Evolutionary conservation across 2,329 filamentous ascomycete genomes (phyloP).

Genomic region (Xylariales sp.): DNA sequence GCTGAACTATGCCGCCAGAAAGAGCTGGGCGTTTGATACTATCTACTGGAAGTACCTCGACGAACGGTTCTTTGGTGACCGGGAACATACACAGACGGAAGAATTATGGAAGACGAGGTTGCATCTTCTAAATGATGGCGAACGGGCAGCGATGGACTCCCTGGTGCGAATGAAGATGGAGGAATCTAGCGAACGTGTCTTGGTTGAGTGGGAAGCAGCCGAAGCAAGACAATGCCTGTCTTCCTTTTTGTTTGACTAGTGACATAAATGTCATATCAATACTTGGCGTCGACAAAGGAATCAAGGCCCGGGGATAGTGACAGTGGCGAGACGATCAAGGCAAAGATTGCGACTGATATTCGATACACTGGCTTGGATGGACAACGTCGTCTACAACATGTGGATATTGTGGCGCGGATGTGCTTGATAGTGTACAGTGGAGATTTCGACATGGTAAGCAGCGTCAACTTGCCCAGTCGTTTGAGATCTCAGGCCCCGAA

Average conservation of each 20-base stretch:
- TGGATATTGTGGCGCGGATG: no score
- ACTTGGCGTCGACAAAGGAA: no score
- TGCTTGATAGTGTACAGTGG: no score
- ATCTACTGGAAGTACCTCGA: slow-evolving; percentile 33
- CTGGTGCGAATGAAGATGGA: slow-evolving; percentile 28
- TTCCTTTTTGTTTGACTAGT: slow-evolving; percentile 11
- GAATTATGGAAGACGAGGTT: slow-evolving; percentile 19
- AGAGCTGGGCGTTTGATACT: slow-evolving; percentile 33
- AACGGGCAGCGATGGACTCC: slow-evolving; percentile 23
- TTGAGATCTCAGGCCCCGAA: no score
- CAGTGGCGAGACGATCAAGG: no score
- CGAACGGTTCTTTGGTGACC: slow-evolving; percentile 27
- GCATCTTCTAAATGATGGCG: slow-evolving; percentile 20
- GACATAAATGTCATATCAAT: no score
- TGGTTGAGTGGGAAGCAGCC: slow-evolving; percentile 21
- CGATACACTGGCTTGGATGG: no score
- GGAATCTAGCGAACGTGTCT: slow-evolving; percentile 18
- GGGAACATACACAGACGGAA: slow-evolving; percentile 4
- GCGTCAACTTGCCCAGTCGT: no score
- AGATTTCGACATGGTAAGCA: no score
- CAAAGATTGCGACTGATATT: no score
- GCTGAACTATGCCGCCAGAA: slow-evolving; percentile 30
- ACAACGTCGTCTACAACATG: no score
- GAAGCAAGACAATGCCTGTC: slow-evolving; percentile 15
- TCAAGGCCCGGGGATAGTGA: no score